These are phyloP conservation scores for Pythium sp. DNA, from an alignment of 352 stramenopile species.

Conservation along the genomic window DNA sequence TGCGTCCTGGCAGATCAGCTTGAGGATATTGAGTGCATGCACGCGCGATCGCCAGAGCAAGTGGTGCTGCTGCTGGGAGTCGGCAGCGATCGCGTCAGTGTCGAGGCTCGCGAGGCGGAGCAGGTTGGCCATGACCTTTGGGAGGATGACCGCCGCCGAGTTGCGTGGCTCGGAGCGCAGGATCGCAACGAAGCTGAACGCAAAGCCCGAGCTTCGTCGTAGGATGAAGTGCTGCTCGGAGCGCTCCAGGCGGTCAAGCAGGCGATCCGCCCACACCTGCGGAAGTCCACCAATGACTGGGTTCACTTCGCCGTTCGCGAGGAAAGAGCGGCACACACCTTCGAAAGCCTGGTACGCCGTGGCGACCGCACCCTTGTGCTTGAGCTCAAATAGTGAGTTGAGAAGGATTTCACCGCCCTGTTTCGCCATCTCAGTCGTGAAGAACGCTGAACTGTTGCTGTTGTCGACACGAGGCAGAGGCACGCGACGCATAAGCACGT, in stretches of 20 bases:
- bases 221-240: slow-evolving; percentile 88
- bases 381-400: slow-evolving; percentile 83
- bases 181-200: slow-evolving; percentile 86
- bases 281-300: slow-evolving; percentile 48
- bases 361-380: slow-evolving; percentile 87
- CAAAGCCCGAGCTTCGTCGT: slow-evolving; percentile 84
- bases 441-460: slow-evolving; percentile 23
- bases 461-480: slow-evolving; percentile 34
- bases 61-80: slow-evolving; percentile 40
- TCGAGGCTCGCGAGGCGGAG: slow-evolving; percentile 62
- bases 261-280: slow-evolving; percentile 65
- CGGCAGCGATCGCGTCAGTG: slow-evolving; percentile 38
- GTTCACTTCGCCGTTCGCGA: slow-evolving; percentile 62
- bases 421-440: slow-evolving; percentile 53
- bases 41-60: slow-evolving; percentile 73
- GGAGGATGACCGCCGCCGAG: slow-evolving; percentile 69
- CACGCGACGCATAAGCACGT: slow-evolving; percentile 67
- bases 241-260: slow-evolving; percentile 72
- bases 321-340: slow-evolving; percentile 77
- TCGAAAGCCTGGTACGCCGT: slow-evolving; percentile 83
- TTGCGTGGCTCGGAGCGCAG: slow-evolving; percentile 84
- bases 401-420: slow-evolving; percentile 68
- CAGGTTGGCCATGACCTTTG: slow-evolving; percentile 67
- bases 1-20: slow-evolving; percentile 87
- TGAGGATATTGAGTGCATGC: slow-evolving; percentile 88